These are phyloP conservation scores for Panaeolus cyanescens DNA, from an alignment of 768 basidiomycete genomes.

Conservation along the genomic window DNA sequence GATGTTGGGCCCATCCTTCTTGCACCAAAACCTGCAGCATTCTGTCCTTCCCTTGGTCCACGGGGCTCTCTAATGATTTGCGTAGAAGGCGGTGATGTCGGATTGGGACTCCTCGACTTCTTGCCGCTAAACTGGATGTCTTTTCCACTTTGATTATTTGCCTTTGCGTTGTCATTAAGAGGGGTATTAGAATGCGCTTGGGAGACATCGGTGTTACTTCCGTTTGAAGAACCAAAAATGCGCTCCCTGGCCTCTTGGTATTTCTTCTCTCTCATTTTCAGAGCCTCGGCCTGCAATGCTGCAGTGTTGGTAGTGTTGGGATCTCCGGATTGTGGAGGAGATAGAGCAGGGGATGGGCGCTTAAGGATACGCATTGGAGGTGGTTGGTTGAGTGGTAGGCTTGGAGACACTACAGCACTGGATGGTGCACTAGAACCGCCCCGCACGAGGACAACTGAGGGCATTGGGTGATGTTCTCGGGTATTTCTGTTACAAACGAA, in stretches of 20 bases:
- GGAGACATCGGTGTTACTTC: not conserved
- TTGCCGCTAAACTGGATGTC: not conserved
- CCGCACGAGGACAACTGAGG: conserved; percentile 51
- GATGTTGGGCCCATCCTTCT: not conserved
- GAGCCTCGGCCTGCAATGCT: conserved; percentile 31
- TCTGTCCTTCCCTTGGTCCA: not conserved
- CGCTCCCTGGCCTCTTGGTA: conserved; percentile 75
- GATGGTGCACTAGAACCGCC: conserved; percentile 32
- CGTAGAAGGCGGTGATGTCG: not conserved
- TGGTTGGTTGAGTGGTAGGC: conserved; percentile 53
- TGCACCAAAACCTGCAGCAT: not conserved
- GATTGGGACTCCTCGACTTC: not conserved
- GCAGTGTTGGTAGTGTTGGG: conserved; percentile 11
- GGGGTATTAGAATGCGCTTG: not conserved
- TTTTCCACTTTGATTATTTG: not conserved
- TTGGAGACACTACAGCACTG: conserved; percentile 18
- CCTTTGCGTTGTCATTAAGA: not conserved
- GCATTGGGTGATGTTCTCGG: conserved; percentile 66
- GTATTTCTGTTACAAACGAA: conserved; percentile 45
- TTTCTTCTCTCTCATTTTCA: conserved; percentile 69
- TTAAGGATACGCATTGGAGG: conserved; percentile 73
- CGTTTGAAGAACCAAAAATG: conserved; percentile 53
- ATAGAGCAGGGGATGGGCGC: conserved; percentile 48
- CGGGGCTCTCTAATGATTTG: not conserved
- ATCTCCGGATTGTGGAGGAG: conserved; percentile 16